Evolutionary conservation across 345 rosid genomes (phyloP), one percentile per base, ranked within the genome.

Genomic region (Ceriops zippeliana): DNA sequence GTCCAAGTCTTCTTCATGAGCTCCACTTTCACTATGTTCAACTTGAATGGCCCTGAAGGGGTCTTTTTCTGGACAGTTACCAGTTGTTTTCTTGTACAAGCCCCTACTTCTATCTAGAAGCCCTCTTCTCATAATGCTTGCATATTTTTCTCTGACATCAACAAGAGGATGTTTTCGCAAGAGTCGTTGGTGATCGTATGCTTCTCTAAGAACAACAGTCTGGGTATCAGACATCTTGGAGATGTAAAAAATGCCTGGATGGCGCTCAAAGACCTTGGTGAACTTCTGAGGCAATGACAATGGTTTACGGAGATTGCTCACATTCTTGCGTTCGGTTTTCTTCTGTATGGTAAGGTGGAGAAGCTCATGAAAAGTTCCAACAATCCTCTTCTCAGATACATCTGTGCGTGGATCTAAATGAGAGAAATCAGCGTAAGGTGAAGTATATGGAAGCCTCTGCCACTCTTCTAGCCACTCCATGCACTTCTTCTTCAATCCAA

Each of bases 351-450:
- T 88, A 13, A 92, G 88, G 79, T 92, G 87, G n/a, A 92, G 89
- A 76, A 92, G 87, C 76, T 92, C 98, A 58, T 92, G 96, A 80
- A 92, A 92, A 52, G 86, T 82, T 11, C 95, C 92, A 0, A 92
- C 95, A 10, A 83, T 88, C 80, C 95, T 85, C 87, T 90, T 92
- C 84, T 92, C 96, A 0, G 89, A 87, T 31, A 84, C 77, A 70
- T 90, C 98, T 42, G 95, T 92, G 8, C 95, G 83, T 38, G 88
- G 80, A 83, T 92, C 98, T 81, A 92, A 82, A 82, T 82, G 86
- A n/a, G 90, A 86, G n/a, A 84, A 73, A 66, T 88, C 80, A 0
- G 52, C 59, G 51, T 88, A 88, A 32, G 95, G 92, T 19, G 92
- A 90, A 35, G 95, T 92, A 56, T 86, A 92, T 42, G 89, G 95